Evolutionary conservation across 1,139 yeast species (phyloP), one percentile per base, ranked within the genome.

Genomic region (Kurtzmaniella quercitrusa): DNA sequence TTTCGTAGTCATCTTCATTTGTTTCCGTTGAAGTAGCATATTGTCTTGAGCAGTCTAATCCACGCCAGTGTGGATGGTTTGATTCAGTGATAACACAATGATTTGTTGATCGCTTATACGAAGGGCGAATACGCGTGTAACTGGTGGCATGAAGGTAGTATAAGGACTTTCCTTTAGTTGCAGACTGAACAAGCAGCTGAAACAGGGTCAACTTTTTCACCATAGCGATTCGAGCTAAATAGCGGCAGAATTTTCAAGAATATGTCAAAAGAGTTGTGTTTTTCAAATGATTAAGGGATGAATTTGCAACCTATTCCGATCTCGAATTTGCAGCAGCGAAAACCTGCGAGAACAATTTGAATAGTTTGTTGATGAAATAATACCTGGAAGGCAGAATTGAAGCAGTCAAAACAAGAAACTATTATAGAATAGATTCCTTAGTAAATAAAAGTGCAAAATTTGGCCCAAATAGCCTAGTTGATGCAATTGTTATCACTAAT

Each of bases 1-100:
- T 65, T 36, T 68, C 74, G 45, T 65, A 67, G 18, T 63, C 68
- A 8, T 51, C 55, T 2, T 46, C 51, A 20, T 46, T 46, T 18
- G 32, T 17, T 6, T 44, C 44, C 2, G 44, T 34, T 9, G 42
- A 30, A 6, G 44, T 42, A 11, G 44, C 44, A 16, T 21, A 39
- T 9, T 23, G 21, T 18, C 40, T 35, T 12, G 39, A n/a, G 17
- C 7, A 3, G 39, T n/a, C 36, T 9, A 30, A 26, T 26, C 30
- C 30, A 26, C 30, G 30, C 30, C 30, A 26, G n/a, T 26, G 30
- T 5, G 30, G 30, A 14, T 26, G 9, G n/a, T 5, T 26, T 9
- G 30, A 4, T 4, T 26, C 30, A 14, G 30, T 5, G 12, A 3
- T 26, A 6, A 14, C 12, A 26, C 30, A 26, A 26, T 5, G n/a